These are phyloP conservation scores for Picochlorum sp. DNA, from an alignment of 139 green algal species.

Conservation along the genomic window DNA sequence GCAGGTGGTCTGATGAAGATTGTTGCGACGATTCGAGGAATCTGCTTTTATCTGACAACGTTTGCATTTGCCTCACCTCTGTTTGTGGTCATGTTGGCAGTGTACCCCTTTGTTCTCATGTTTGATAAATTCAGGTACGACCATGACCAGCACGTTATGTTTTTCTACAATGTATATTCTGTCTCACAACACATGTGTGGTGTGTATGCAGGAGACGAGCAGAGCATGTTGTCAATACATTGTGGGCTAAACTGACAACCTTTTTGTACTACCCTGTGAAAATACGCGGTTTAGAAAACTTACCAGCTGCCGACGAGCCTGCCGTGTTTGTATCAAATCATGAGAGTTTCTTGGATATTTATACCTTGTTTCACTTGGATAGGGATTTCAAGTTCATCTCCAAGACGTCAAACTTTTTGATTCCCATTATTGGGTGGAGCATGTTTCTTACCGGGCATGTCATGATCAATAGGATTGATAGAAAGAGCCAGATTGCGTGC, in stretches of 20 bases:
- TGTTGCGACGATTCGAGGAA: slow-evolving; percentile 28
- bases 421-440: slow-evolving; percentile 95
- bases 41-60: slow-evolving; percentile 74
- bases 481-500: slow-evolving; percentile 75
- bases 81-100: slow-evolving; percentile 73
- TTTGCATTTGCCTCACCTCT: slow-evolving; percentile 72
- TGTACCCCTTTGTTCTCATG: slow-evolving; percentile 61
- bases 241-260: slow-evolving; percentile 85
- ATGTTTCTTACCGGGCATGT: slow-evolving; percentile 97
- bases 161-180: too few relatives aligned
- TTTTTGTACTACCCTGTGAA: slow-evolving; percentile 73
- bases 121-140: slow-evolving; percentile 61
- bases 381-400: slow-evolving; percentile 96
- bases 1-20: slow-evolving; percentile 1
- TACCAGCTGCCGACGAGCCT: slow-evolving; percentile 57
- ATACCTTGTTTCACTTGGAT: slow-evolving; percentile 78
- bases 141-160: background rate
- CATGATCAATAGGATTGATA: slow-evolving; percentile 81
- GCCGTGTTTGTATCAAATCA: slow-evolving; percentile 97
- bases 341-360: slow-evolving; percentile 93
- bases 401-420: slow-evolving; percentile 93
- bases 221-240: slow-evolving; percentile 85
- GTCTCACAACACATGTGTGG: background rate
- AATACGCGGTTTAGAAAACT: slow-evolving; percentile 76
- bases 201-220: slow-evolving; percentile 30